Percentiles rank a stretch among this genome's conserved stretches.
Conservation (phyloP, 441 rosid genomes). For the Pelargonium cotyledonis region DNA sequence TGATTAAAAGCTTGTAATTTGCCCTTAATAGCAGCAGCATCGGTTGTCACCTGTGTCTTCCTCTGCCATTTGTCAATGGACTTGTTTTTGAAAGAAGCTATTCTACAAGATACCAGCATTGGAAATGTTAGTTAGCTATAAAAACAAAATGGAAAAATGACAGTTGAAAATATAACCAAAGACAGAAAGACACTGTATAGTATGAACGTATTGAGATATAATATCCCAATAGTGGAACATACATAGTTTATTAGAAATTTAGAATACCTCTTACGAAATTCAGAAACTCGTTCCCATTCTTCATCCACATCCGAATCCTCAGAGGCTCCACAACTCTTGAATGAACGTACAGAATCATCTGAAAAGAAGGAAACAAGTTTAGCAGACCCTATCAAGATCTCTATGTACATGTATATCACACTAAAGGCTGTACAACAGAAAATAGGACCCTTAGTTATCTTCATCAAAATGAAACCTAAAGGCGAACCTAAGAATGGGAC, state of each 20-base stretch:
- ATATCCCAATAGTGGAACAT: too few relatives aligned
- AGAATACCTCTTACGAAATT: constrained; percentile 57
- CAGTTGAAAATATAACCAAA: too few relatives aligned
- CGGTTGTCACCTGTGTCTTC: constrained; percentile 79
- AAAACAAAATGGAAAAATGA: background rate
- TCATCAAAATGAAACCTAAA: too few relatives aligned
- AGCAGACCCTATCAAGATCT: constrained; percentile 1
- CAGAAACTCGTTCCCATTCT: constrained; percentile 60
- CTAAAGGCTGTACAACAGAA: background rate
- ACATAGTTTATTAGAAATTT: background rate
- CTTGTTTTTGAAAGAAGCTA: constrained; percentile 70
- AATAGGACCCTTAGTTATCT: background rate
- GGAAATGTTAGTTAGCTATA: constrained; percentile 2
- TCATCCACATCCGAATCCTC: constrained; percentile 35
- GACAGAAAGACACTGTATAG: too few relatives aligned
- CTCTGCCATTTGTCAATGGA: constrained; percentile 95
- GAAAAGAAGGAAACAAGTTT: constrained; percentile 6
- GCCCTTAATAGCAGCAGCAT: constrained; percentile 74
- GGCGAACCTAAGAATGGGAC: too few relatives aligned
- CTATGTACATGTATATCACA: background rate
- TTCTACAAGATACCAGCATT: constrained; percentile 41
- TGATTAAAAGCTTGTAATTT: constrained; percentile 92
- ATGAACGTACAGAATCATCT: constrained; percentile 32
- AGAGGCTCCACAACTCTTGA: constrained; percentile 31
- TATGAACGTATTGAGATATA: too few relatives aligned